These are phyloP conservation scores for Lentinula novae-zelandiae DNA, from an alignment of 1,284 basidiomycete genomes.

Conservation along the genomic window DNA sequence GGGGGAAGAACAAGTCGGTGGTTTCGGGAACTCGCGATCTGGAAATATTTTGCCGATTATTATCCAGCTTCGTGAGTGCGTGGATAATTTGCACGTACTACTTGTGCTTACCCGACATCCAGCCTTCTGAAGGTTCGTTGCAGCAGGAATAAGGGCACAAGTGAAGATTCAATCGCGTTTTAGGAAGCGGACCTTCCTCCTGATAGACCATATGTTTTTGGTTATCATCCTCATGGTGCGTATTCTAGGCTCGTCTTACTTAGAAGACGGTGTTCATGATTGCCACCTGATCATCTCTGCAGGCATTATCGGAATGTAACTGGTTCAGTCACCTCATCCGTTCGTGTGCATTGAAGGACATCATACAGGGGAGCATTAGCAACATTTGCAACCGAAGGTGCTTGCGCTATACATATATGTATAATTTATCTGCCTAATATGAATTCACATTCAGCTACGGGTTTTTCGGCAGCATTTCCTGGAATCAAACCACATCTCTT, in stretches of 20 bases:
- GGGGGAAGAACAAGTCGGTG: conserved; percentile 80
- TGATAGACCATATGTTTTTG: conserved; percentile 93
- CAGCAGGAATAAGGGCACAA: not conserved
- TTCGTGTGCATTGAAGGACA: not conserved
- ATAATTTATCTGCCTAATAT: not conserved
- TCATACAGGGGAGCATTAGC: conserved; percentile 79
- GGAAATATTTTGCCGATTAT: conserved; percentile 89
- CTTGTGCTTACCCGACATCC: conserved; percentile 3
- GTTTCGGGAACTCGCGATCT: conserved; percentile 71
- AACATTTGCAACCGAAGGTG: conserved; percentile 91
- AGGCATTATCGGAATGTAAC: conserved; percentile 90
- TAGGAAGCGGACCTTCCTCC: conserved; percentile 87
- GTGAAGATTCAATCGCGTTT: not conserved
- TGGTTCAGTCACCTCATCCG: conserved; percentile 24
- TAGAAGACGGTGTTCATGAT: too few species aligned
- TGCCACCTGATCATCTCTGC: not conserved
- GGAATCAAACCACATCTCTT: conserved; percentile 92
- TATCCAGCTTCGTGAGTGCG: conserved; percentile 83
- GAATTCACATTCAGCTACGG: conserved; percentile 60
- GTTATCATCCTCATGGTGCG: conserved; percentile 92
- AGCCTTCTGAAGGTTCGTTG: conserved; percentile 57
- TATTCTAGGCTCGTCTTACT: not conserved
- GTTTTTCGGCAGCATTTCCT: conserved; percentile 89
- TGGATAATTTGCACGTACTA: not conserved
- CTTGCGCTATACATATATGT: not conserved